Conservation (phyloP, 805 yeast genomes). For the Yamadazyma takamatsuzukensis region DNA sequence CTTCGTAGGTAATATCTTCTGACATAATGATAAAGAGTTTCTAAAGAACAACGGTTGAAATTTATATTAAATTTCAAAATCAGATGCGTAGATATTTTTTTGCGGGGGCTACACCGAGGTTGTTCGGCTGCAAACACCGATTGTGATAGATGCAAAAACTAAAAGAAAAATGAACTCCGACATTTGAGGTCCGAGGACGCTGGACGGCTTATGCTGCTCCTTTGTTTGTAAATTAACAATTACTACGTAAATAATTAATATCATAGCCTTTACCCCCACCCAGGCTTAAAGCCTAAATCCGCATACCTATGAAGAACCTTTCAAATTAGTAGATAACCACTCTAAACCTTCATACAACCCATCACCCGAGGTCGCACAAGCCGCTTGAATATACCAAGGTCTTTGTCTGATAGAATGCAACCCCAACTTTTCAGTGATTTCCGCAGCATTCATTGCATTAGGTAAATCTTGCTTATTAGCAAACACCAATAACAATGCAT, state of each 20-base stretch:
- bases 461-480: slow-evolving; percentile 45
- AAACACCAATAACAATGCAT: slow-evolving; percentile 37
- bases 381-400: slow-evolving; percentile 43
- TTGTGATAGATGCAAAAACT: no score
- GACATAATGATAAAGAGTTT: slow-evolving; percentile 1
- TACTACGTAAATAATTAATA: no score
- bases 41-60: no score
- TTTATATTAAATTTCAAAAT: no score
- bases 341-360: slow-evolving; percentile 37
- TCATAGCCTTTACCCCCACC: not conserved
- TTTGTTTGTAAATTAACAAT: no score
- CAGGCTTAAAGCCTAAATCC: not conserved
- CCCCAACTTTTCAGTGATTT: slow-evolving; percentile 41
- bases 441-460: slow-evolving; percentile 44
- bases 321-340: slow-evolving; percentile 34
- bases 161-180: no score
- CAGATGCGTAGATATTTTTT: no score
- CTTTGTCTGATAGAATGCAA: slow-evolving; percentile 41
- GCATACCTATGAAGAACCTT: slow-evolving; percentile 10
- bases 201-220: no score
- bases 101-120: not conserved
- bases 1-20: slow-evolving; percentile 36
- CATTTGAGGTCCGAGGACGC: no score
- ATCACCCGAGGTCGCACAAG: slow-evolving; percentile 41
- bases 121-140: not conserved